phyloP scores from a whole-genome alignment of 306 rosid genomes.

The Glycine latifolia region DNA sequence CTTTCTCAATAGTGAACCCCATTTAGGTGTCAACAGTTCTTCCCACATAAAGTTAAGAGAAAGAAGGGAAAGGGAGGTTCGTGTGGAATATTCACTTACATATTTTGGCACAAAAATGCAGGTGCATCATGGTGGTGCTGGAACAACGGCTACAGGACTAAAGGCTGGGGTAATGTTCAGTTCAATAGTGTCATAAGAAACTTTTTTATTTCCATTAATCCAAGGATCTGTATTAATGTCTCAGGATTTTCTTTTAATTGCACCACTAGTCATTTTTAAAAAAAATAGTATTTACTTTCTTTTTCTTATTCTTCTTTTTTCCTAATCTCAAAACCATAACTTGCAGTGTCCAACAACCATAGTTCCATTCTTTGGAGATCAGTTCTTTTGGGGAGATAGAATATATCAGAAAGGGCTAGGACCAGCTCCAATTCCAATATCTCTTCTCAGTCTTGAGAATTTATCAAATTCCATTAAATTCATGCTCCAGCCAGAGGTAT shows the following conservation, averaged over 20 bases:
- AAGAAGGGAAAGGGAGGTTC: background rate
- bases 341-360: slow-evolving; percentile 86
- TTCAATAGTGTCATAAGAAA: background rate
- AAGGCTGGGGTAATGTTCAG: slow-evolving; percentile 77
- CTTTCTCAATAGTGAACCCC: background rate
- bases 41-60: background rate
- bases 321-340: slow-evolving; percentile 39
- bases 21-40: background rate
- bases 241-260: slow-evolving; percentile 8
- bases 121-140: slow-evolving; percentile 99
- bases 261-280: background rate
- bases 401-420: slow-evolving; percentile 74
- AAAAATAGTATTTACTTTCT: background rate
- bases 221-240: slow-evolving; percentile 5
- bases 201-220: background rate
- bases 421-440: slow-evolving; percentile 80
- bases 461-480: slow-evolving; percentile 73
- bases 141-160: slow-evolving; percentile 89
- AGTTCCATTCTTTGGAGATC: slow-evolving; percentile 95
- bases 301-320: slow-evolving; percentile 1
- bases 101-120: slow-evolving; percentile 53
- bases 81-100: background rate
- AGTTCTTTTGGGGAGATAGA: slow-evolving; percentile 92
- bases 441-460: slow-evolving; percentile 61
- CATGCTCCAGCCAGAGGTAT: slow-evolving; percentile 92